Evolutionary conservation across 345 rosid species (phyloP), one percentile per base, ranked within the genome.

Genomic region (Reutealis trisperma): DNA sequence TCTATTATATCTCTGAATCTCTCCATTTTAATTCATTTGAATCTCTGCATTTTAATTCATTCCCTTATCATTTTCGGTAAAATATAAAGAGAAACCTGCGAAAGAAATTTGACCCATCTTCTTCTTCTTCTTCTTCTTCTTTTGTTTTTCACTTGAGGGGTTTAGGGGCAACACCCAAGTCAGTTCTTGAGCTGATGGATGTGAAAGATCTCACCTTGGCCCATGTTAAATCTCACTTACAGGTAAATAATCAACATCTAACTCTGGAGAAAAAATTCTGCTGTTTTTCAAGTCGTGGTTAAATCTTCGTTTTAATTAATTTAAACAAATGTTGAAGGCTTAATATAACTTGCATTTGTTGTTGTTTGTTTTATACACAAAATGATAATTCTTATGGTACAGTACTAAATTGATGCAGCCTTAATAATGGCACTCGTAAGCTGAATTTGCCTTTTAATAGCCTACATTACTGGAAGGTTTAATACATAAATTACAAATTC

Each of bases 141-240:
- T 25, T 12, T 24, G 61, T 30, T 54, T 32, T 62, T 74, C 73
- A 61, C 57, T 79, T 66, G 37, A 62, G 69, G 75, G 80, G 72
- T 71, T 73, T 76, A 84, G 98, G 98, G 83, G 97, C 98, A 75
- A 94, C 98, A 67, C 98, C 98, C 75, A 94, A 94, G 83, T 93
- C 97, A 80, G 98, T 94, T 71, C 98, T 94, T 76, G 98, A 94
- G 88, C 91, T 94, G 27, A 94, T 94, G 98, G 97, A 94, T 94
- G 97, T 94, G 63, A 94, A 94, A 87, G 98, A 94, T 91, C 97
- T 94, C 81, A 94, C 98, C 82, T 88, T 94, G 86, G 97, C 97
- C 34, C 98, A 94, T 88, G 98, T 94, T 84, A 94, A 94, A 87
- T 94, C 97, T 59, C 98, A 94, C 84, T 84, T 94, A 71, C 98